Evolutionary conservation across 2,329 filamentous ascomycete genomes (phyloP), one percentile per base, ranked within the genome.

Genomic region (Xylaria sp.): DNA sequence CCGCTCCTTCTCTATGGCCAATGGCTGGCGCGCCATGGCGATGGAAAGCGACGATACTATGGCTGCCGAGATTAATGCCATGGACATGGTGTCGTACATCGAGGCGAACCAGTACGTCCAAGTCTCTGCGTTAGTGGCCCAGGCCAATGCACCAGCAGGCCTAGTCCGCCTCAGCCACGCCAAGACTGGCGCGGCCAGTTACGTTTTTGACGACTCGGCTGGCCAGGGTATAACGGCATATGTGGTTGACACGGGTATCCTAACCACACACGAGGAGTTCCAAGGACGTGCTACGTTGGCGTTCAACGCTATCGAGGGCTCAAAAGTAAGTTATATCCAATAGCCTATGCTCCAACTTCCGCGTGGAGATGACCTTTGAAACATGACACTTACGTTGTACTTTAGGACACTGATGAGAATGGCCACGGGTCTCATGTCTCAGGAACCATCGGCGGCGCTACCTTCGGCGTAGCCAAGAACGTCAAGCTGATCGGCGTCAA

Each of bases 171-270:
- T 90, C 62, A 90, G 88, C 58, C 81, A 84, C 76, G 72, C 79
- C 28, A 59, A 75, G 13, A 70, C 79, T 20, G 81, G 79, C 50
- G 65, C 74, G 15, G 65, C 70, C 7, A 78, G 75, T 62, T 89
- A 89, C 76, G 73, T 85, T 60, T 89, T 88, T 70, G 86, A 89
- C 76, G 79, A 80, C 66, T 82, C 81, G 13, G 85, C 84, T 25
- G 88, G 87, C 39, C 66, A 83, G 71, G 86, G 85, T n/a, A 86
- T 88, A 73, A 90, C 86, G 25, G 86, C 84, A 34, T 92, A 88
- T 77, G 80, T 92, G 28, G 85, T 92, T 50, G 90, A 92, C 79
- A 91, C 89, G 6, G 90, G 90, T 73, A 87, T 92, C 76, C 81
- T 81, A 64, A 80, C 81, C 46, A 82, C 83, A 6, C 90, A 92